These are phyloP conservation scores for Cryptococcus sp. DNA, from an alignment of 1,284 basidiomycete genomes.

Conservation along the genomic window DNA sequence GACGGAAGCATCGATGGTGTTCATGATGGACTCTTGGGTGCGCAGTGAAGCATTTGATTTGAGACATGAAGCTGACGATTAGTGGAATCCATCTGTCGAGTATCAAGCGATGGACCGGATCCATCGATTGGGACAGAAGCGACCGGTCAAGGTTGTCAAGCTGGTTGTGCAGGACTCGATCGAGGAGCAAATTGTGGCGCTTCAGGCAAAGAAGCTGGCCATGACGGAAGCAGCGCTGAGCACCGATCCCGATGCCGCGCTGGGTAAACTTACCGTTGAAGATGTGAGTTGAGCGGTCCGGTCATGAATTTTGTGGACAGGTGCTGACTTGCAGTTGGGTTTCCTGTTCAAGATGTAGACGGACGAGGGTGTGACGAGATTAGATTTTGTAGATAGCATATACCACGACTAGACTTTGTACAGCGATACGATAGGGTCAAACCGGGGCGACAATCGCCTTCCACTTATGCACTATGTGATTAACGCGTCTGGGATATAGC, in stretches of 20 bases:
- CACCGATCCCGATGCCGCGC: slow-evolving; percentile 53
- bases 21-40: slow-evolving; percentile 51
- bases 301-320: not conserved
- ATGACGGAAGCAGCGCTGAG: slow-evolving; percentile 41
- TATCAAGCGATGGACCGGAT: slow-evolving; percentile 91
- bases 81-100: slow-evolving; percentile 68
- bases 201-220: slow-evolving; percentile 64
- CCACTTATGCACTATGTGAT: no score
- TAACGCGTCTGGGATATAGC: no score
- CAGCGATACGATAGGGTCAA: no score
- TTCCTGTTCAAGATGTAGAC: slow-evolving; percentile 65
- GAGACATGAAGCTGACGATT: not conserved
- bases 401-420: no score
- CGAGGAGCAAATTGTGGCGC: slow-evolving; percentile 69
- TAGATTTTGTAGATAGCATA: no score
- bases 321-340: slow-evolving; percentile 51
- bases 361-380: no score
- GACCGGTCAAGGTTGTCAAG: slow-evolving; percentile 89
- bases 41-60: not conserved
- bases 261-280: slow-evolving; percentile 81
- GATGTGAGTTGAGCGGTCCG: slow-evolving; percentile 67
- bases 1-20: slow-evolving; percentile 89
- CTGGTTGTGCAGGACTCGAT: slow-evolving; percentile 94
- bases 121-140: slow-evolving; percentile 69
- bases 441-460: no score